These are phyloP conservation scores for Mortierella alpina DNA, from an alignment of 192 early-diverging fungal species.

Conservation along the genomic window DNA sequence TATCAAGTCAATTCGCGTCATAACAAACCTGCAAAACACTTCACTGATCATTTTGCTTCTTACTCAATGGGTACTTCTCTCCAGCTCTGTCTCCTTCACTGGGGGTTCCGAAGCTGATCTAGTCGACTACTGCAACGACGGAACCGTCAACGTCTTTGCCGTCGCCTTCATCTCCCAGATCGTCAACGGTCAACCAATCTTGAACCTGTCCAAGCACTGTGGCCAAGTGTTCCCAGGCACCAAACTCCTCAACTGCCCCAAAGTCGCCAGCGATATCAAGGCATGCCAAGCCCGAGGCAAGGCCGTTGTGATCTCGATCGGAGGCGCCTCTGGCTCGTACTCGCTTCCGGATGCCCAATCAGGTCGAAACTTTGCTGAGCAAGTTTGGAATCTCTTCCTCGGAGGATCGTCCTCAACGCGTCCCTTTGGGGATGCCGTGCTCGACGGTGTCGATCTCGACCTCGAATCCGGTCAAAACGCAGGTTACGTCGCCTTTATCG, in stretches of 20 bases:
- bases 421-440: slow-evolving; percentile 68
- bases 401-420: slow-evolving; percentile 66
- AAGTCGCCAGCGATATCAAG: slow-evolving; percentile 69
- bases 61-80: too few species aligned
- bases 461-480: slow-evolving; percentile 63
- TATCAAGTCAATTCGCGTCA: background rate
- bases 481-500: slow-evolving; percentile 63
- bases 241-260: slow-evolving; percentile 64
- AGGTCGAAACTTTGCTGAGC: slow-evolving; percentile 59
- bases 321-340: slow-evolving; percentile 68
- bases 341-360: slow-evolving; percentile 21
- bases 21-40: too few species aligned
- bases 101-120: slow-evolving; percentile 17
- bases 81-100: slow-evolving; percentile 13
- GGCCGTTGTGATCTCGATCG: slow-evolving; percentile 69
- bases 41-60: background rate
- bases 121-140: slow-evolving; percentile 69
- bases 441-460: slow-evolving; percentile 74
- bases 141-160: slow-evolving; percentile 66
- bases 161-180: slow-evolving; percentile 70
- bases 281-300: slow-evolving; percentile 75
- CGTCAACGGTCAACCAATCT: slow-evolving; percentile 57
- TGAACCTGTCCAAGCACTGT: slow-evolving; percentile 69
- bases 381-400: slow-evolving; percentile 69
- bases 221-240: slow-evolving; percentile 63